Evolutionary conservation across 2,329 filamentous ascomycete genomes (phyloP).

Genomic region (Aureobasidium sp.): DNA sequence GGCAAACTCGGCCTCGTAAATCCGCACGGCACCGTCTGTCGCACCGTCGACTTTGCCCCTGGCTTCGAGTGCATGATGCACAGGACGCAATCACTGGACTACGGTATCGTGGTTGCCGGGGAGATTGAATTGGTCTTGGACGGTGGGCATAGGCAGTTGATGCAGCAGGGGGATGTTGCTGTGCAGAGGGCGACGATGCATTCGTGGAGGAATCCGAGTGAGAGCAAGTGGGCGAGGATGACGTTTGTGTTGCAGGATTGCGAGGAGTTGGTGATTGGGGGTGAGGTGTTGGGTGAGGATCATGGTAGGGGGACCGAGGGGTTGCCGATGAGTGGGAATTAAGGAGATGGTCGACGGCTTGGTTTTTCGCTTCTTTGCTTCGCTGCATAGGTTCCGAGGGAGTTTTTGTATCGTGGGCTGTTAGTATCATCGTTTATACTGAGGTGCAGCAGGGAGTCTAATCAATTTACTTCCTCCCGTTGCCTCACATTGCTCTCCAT

Average conservation of each 20-base stretch:
- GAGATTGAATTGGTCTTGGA: conserved; percentile 27
- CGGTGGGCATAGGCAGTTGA: conserved; percentile 24
- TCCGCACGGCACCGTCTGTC: conserved; percentile 40
- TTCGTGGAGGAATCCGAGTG: conserved; percentile 24
- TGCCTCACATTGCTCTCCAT: no score
- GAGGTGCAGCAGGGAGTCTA: no score
- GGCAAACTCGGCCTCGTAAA: conserved; percentile 43
- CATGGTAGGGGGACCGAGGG: conserved; percentile 21
- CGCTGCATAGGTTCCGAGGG: no score
- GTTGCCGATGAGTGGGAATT: conserved; percentile 18
- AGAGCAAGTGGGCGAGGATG: conserved; percentile 26
- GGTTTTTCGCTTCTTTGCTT: no score
- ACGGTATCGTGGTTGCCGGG: conserved; percentile 30
- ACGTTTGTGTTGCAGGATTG: conserved; percentile 25
- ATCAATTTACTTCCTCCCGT: no score
- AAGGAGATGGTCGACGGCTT: no score
- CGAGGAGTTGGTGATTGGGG: conserved; percentile 21
- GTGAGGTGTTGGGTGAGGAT: conserved; percentile 22
- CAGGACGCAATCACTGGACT: conserved; percentile 28
- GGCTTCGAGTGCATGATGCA: conserved; percentile 25
- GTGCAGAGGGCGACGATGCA: conserved; percentile 32
- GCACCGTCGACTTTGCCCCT: conserved; percentile 30
- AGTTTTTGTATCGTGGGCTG: no score
- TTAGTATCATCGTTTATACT: no score
- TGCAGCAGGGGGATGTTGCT: conserved; percentile 29